Evolutionary conservation across 805 yeast species (phyloP), one percentile per base, ranked within the genome.

Genomic region (Nakazawaea holstii): DNA sequence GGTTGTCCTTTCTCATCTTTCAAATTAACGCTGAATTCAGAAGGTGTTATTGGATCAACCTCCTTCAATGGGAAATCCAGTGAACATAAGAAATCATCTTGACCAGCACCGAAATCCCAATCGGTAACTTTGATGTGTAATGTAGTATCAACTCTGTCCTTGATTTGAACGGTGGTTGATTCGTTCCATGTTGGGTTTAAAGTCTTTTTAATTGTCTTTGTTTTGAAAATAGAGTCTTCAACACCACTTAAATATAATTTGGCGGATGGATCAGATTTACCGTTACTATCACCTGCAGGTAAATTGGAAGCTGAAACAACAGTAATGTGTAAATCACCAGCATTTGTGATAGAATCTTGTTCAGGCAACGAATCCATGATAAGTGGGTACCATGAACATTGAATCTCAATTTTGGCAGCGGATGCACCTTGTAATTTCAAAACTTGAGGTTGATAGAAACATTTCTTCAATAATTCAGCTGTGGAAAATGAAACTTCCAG

Each of bases 31-130:
- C 74, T 79, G 49, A 76, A 60, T 14, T 76, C 80, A 13, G 68
- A 64, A 26, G 76, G 74, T 15, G 54, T 52, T 28, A 70, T 68
- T 6, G 65, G 58, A 53, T 81, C 80, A 15, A 91, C 68, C 11
- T 79, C 77, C 0, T 77, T 62, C 49, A 92, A 67, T 9, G 77
- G 74, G 48, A 90, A 61, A 20, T 59, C 55, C 8, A 81, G 87
- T 30, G 69, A 70, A 48, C 98, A 96, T 47, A 94, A 72, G 53
- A 73, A 70, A 64, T 94, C 99, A 65, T 94, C 92, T 51, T 77
- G 79, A 49, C 82, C 89, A 40, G 88, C 82, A 55, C 96, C 96
- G 53, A 92, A 79, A 66, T 94, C 99, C 97, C 97, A 92, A 62
- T 94, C 99, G 59, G 61, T 74, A 13, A 87, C 79, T 48, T 73